phyloP scores from a whole-genome alignment of 73 alveolate genomes.

The Paramecium bursaria region DNA sequence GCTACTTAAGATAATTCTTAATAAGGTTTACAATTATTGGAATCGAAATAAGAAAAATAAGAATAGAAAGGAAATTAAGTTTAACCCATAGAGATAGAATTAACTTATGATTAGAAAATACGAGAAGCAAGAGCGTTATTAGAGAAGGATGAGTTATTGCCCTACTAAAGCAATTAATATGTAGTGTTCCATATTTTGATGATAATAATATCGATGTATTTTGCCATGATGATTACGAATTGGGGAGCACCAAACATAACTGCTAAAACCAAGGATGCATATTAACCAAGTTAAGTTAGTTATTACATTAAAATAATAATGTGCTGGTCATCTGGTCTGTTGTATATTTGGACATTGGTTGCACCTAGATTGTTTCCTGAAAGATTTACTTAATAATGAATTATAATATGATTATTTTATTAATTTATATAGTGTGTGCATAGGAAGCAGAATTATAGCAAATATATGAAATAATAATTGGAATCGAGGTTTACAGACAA shows the following conservation, averaged over 20 bases:
- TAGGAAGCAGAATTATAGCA: too few species aligned
- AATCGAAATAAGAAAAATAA: slow-evolving; percentile 41
- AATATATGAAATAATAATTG: too few species aligned
- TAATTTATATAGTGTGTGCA: too few species aligned
- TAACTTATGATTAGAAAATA: slow-evolving; percentile 14
- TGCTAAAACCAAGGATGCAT: slow-evolving; percentile 11
- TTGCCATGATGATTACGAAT: slow-evolving; percentile 82
- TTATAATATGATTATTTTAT: too few species aligned
- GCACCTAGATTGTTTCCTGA: slow-evolving; percentile 65
- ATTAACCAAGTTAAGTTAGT: slow-evolving; percentile 41
- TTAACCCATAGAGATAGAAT: slow-evolving; percentile 8
- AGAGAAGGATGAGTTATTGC: slow-evolving; percentile 20
- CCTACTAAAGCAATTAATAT: slow-evolving; percentile 21
- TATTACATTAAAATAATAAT: slow-evolving; percentile 50
- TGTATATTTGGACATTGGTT: slow-evolving; percentile 66
- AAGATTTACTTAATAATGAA: slow-evolving; percentile 34
- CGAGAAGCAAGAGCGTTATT: slow-evolving; percentile 35
- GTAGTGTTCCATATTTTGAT: slow-evolving; percentile 76
- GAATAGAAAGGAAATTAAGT: neutral
- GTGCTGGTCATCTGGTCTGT: slow-evolving; percentile 44
- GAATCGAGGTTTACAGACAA: too few species aligned
- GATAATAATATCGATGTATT: slow-evolving; percentile 78
- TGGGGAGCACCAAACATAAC: slow-evolving; percentile 86
- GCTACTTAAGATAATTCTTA: slow-evolving; percentile 34
- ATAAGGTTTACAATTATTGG: slow-evolving; percentile 18